Conservation (phyloP, 208 protist species). For the Angomonas desouzai region DNA sequence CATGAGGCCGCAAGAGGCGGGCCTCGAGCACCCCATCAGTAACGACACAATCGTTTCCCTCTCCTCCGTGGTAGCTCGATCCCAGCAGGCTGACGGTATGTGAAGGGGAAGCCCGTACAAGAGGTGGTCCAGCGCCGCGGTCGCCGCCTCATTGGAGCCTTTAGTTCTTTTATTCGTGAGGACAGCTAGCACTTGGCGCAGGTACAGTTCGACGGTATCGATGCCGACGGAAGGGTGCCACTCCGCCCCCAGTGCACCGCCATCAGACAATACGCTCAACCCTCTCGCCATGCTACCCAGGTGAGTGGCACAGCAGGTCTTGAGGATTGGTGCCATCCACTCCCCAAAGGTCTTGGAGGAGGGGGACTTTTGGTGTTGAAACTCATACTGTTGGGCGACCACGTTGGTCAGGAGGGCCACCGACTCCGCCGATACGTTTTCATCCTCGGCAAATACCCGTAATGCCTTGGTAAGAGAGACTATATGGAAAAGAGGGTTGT, state of each 20-base stretch:
- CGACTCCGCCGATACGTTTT: not conserved
- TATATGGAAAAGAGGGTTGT: not conserved
- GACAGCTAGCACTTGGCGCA: not conserved
- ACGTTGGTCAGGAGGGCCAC: not conserved
- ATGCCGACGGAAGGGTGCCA: not conserved
- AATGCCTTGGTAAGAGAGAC: not conserved
- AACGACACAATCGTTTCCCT: slow-evolving; percentile 25
- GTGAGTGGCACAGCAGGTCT: not conserved
- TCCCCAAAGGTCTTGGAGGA: not conserved
- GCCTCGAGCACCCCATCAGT: slow-evolving; percentile 30
- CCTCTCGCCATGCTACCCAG: slow-evolving; percentile 1
- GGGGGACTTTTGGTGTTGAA: not conserved
- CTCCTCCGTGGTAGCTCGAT: not conserved
- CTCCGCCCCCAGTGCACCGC: not conserved
- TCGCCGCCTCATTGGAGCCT: not conserved
- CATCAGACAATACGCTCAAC: no score
- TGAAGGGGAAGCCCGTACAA: not conserved
- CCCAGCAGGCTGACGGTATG: not conserved
- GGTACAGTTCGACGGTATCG: not conserved
- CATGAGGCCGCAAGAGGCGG: slow-evolving; percentile 19
- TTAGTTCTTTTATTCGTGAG: not conserved
- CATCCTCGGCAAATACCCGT: not conserved
- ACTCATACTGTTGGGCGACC: not conserved
- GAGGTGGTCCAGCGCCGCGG: not conserved
- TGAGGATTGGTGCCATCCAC: not conserved